Evolutionary conservation across 352 stramenopile genomes (phyloP).

Genomic region (Globisporangium camurandrum): DNA sequence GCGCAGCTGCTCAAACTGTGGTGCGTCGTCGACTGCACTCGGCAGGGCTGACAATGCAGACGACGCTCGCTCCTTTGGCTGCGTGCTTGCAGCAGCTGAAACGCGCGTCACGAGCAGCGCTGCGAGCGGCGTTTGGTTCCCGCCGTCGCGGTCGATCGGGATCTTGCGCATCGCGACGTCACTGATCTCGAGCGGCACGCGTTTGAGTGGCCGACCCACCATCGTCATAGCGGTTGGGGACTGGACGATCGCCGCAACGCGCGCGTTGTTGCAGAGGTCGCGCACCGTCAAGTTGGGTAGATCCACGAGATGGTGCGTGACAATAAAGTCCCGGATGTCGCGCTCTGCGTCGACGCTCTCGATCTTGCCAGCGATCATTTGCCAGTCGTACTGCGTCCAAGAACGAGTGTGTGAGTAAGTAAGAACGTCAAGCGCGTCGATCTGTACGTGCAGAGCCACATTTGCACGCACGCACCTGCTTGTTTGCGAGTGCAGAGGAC

Average conservation of each 20-base stretch:
- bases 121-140: slow-evolving; percentile 42
- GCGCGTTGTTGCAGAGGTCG: slow-evolving; percentile 45
- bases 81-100: neutral
- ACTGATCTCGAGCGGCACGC: slow-evolving; percentile 44
- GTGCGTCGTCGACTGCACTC: too few relatives aligned
- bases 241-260: slow-evolving; percentile 21
- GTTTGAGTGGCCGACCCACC: slow-evolving; percentile 37
- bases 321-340: slow-evolving; percentile 70
- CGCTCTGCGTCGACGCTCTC: slow-evolving; percentile 62
- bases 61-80: neutral
- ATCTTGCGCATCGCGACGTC: slow-evolving; percentile 60
- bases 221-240: slow-evolving; percentile 42
- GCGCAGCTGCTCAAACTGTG: slow-evolving; percentile 7
- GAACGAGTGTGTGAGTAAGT: too few relatives aligned
- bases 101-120: slow-evolving; percentile 32
- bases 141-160: slow-evolving; percentile 46
- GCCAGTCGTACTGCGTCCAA: slow-evolving; percentile 87
- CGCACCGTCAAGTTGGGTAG: slow-evolving; percentile 49
- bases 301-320: slow-evolving; percentile 24
- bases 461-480: slow-evolving; percentile 49
- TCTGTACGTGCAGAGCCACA: too few relatives aligned
- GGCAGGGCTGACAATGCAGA: too few relatives aligned
- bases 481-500: slow-evolving; percentile 69
- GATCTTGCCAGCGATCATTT: slow-evolving; percentile 66
- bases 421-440: too few relatives aligned